These are phyloP conservation scores for Globisporangium lucens DNA, from an alignment of 352 stramenopile species.

Conservation along the genomic window DNA sequence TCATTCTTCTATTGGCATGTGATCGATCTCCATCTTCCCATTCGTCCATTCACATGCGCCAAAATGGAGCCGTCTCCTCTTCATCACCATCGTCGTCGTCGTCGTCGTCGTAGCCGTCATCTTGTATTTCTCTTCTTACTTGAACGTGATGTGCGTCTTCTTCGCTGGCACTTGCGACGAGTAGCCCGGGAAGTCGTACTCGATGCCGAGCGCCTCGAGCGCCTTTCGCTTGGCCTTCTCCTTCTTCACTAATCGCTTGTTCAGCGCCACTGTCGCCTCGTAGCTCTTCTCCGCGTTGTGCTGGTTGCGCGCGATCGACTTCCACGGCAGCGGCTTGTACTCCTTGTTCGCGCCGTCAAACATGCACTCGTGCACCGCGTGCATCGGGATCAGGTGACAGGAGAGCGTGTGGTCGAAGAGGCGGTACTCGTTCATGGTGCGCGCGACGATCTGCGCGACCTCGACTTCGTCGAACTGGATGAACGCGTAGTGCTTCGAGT, in stretches of 20 bases:
- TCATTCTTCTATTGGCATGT: conserved; percentile 3
- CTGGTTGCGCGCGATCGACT: conserved; percentile 66
- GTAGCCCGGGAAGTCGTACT: conserved; percentile 85
- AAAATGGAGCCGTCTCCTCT: neutral
- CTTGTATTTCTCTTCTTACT: conserved; percentile 18
- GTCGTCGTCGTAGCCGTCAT: conserved; percentile 3
- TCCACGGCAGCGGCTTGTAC: conserved; percentile 73
- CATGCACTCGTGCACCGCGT: conserved; percentile 88
- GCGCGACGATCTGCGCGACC: conserved; percentile 91
- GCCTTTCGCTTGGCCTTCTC: conserved; percentile 77
- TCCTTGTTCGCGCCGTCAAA: conserved; percentile 84
- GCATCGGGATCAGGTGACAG: conserved; percentile 87
- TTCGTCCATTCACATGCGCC: neutral
- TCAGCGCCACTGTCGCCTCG: conserved; percentile 64
- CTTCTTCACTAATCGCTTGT: conserved; percentile 73
- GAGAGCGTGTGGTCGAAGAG: conserved; percentile 92
- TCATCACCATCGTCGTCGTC: conserved; percentile 15
- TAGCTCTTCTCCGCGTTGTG: conserved; percentile 80
- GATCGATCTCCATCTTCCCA: neutral
- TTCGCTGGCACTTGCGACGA: conserved; percentile 60
- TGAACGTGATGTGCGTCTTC: conserved; percentile 77
- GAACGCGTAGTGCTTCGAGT: conserved; percentile 96
- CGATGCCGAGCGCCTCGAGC: conserved; percentile 73
- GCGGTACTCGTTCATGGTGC: conserved; percentile 95
- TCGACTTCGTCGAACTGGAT: conserved; percentile 93